Conservation (phyloP, 805 yeast genomes). For the Candida bentonensis region DNA sequence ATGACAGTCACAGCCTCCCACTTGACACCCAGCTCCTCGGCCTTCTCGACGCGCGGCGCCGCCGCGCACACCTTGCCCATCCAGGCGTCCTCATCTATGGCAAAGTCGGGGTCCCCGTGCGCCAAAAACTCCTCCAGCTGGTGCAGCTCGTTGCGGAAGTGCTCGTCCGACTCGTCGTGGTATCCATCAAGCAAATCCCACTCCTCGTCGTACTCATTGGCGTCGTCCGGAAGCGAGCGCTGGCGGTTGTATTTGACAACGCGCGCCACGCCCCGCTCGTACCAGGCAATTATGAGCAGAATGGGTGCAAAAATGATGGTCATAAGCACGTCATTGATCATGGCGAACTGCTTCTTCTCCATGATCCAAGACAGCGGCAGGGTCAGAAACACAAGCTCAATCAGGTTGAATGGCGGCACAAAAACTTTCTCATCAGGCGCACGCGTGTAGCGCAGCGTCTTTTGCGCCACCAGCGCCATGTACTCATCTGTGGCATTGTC, state of each 20-base stretch:
- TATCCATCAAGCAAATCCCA: slow-evolving; percentile 79
- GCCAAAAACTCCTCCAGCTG: slow-evolving; percentile 39
- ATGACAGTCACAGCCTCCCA: slow-evolving; percentile 8
- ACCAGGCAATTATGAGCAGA: slow-evolving; percentile 42
- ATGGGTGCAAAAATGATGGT: slow-evolving; percentile 54
- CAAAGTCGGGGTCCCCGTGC: slow-evolving; percentile 58
- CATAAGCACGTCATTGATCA: slow-evolving; percentile 45
- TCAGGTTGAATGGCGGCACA: slow-evolving; percentile 71
- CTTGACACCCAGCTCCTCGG: slow-evolving; percentile 8
- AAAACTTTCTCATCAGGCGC: slow-evolving; percentile 81
- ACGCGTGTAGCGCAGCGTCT: slow-evolving; percentile 68
- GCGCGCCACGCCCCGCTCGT: slow-evolving; percentile 54
- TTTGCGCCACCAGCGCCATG: slow-evolving; percentile 70
- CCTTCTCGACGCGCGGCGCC: slow-evolving; percentile 47
- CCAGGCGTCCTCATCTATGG: slow-evolving; percentile 38
- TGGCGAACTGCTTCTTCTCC: slow-evolving; percentile 21
- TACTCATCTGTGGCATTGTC: slow-evolving; percentile 78
- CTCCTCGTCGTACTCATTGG: slow-evolving; percentile 60
- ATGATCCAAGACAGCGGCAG: slow-evolving; percentile 28
- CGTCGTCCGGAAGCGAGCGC: slow-evolving; percentile 56
- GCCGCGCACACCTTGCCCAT: slow-evolving; percentile 31
- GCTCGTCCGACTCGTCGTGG: slow-evolving; percentile 25
- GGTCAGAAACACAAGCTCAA: slow-evolving; percentile 45
- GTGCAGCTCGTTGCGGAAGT: slow-evolving; percentile 20
- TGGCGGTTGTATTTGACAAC: slow-evolving; percentile 59